phyloP scores from a whole-genome alignment of 1,284 basidiomycete species.

The Neolentinus lepideus region DNA sequence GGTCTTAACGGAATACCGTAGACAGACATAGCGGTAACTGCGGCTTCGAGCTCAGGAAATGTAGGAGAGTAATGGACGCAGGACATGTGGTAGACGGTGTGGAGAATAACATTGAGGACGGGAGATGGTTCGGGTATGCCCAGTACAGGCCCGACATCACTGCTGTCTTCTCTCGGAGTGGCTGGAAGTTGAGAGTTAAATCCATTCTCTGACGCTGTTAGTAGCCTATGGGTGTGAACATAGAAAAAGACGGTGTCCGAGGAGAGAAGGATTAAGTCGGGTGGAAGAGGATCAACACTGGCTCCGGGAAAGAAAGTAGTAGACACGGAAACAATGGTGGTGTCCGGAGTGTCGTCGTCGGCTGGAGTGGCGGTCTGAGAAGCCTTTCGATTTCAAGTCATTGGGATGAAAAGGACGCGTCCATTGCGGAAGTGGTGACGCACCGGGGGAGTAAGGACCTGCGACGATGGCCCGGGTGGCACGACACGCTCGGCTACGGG shows the following conservation, averaged over 20 bases:
- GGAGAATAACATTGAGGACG: slow-evolving; percentile 30
- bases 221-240: slow-evolving; percentile 27
- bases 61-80: slow-evolving; percentile 27
- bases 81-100: slow-evolving; percentile 26
- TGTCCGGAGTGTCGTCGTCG: slow-evolving; percentile 17
- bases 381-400: not conserved
- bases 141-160: slow-evolving; percentile 24
- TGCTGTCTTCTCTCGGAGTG: slow-evolving; percentile 6
- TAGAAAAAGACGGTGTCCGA: slow-evolving; percentile 68
- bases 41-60: slow-evolving; percentile 22
- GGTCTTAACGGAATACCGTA: slow-evolving; percentile 24
- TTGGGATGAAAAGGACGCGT: too few relatives aligned
- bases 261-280: slow-evolving; percentile 60
- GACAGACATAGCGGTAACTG: slow-evolving; percentile 21
- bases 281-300: slow-evolving; percentile 41
- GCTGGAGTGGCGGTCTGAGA: not conserved
- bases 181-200: slow-evolving; percentile 27
- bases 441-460: not conserved
- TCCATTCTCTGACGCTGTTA: slow-evolving; percentile 27
- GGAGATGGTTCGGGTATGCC: slow-evolving; percentile 22
- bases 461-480: not conserved
- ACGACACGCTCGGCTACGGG: not conserved
- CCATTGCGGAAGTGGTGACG: not conserved
- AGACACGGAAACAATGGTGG: slow-evolving; percentile 61
- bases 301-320: slow-evolving; percentile 72